Percentiles rank a stretch among this genome's conserved stretches.
Evolutionary conservation across 306 rosid species (phyloP).

Genomic region (Styphnolobium japonicum): DNA sequence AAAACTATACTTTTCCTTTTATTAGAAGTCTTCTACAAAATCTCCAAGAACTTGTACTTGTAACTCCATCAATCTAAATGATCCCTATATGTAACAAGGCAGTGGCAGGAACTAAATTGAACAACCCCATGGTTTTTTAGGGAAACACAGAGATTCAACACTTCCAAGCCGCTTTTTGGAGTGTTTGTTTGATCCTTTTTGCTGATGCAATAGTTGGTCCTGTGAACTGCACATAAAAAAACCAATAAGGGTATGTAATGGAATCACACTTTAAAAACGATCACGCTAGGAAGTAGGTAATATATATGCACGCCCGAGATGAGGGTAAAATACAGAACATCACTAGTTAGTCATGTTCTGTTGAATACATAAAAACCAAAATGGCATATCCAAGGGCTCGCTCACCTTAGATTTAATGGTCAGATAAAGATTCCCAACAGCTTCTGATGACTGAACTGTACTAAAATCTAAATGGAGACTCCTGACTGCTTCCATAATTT

Average conservation of each 20-base stretch:
- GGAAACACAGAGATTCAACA: conserved; percentile 18
- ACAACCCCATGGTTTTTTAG: background rate
- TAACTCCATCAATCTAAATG: conserved; percentile 11
- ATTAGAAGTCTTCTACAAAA: conserved; percentile 5
- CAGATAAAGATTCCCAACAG: conserved; percentile 57
- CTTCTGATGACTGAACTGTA: conserved; percentile 70
- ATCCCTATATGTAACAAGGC: background rate
- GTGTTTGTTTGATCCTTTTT: conserved; percentile 43
- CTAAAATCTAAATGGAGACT: conserved; percentile 55
- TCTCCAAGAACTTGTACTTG: conserved; percentile 2
- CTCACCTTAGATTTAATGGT: conserved; percentile 68
- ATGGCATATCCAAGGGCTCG: conserved; percentile 13
- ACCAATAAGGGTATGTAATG: background rate
- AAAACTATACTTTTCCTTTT: conserved; percentile 9
- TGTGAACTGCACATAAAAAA: conserved; percentile 35
- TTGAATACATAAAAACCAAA: background rate
- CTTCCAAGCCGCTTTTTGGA: conserved; percentile 35
- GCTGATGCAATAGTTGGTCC: conserved; percentile 31
- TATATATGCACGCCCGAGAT: background rate
- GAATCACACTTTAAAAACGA: background rate
- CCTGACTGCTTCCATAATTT: conserved; percentile 65
- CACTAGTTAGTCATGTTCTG: background rate
- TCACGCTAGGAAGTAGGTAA: background rate
- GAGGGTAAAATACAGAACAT: background rate
- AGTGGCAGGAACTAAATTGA: conserved; percentile 11